These are phyloP conservation scores for Pterocarpus macrocarpus DNA, from an alignment of 306 rosid genomes.

Conservation along the genomic window DNA sequence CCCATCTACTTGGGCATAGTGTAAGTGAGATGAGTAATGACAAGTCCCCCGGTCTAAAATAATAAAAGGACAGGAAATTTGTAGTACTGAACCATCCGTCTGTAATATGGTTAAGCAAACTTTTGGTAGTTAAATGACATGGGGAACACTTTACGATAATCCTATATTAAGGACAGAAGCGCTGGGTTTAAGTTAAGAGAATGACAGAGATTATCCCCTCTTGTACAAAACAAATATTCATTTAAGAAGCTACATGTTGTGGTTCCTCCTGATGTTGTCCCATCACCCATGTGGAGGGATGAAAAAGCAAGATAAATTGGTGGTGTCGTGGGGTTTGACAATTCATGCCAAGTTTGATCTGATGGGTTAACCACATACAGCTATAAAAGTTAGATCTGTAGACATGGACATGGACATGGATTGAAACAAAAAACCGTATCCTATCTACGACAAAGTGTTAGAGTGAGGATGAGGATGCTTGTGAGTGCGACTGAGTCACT, in stretches of 20 bases:
- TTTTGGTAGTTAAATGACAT: background rate
- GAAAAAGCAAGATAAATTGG: background rate
- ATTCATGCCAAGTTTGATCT: background rate
- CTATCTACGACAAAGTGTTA: background rate
- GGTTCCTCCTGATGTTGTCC: background rate
- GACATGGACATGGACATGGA: background rate
- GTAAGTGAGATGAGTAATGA: background rate
- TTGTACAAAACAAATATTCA: background rate
- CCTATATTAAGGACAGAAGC: background rate
- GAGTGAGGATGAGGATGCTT: constrained; percentile 1
- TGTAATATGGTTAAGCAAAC: background rate
- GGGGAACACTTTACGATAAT: background rate
- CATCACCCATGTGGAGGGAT: background rate
- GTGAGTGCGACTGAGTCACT: background rate
- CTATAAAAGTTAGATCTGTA: constrained; percentile 7
- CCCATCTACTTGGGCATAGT: background rate
- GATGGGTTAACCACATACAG: background rate
- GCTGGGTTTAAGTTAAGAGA: background rate
- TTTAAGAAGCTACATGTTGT: background rate
- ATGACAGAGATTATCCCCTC: background rate
- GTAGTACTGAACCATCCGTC: background rate
- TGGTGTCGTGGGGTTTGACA: background rate
- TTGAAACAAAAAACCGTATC: background rate
- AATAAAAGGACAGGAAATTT: background rate
- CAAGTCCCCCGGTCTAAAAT: background rate